Evolutionary conservation across 352 stramenopile species (phyloP), one percentile per base, ranked within the genome.

Genomic region (Globisporangium splendens): DNA sequence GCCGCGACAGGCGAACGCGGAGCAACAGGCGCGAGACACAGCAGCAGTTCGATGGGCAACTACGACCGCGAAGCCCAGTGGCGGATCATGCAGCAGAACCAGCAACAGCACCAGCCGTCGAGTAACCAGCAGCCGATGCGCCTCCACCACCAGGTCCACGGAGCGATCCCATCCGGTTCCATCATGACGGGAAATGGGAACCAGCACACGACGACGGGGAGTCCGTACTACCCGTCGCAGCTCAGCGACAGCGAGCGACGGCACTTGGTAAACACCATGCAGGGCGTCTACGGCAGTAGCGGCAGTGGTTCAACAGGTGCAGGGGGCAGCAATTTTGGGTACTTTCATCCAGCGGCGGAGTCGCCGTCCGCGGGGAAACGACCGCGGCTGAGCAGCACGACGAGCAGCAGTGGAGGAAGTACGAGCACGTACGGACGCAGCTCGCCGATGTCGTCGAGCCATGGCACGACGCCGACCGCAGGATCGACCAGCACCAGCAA

Each of bases 11-110:
- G 31, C 56, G 18, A 14, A 35, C 18, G 28, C 21, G 14, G 21
- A 41, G 33, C 48, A 39, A 20, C 20, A 28, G 46, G 46, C 21
- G 17, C 42, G 43, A 50, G 24, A 24, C 22, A 17, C 54, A 24
- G 38, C 56, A 50, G 44, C 42, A 49, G 49, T 15, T 28, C 54
- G 15, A 86, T 89, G 76, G 79, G 75, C 44, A 83, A 79, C 35
- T 86, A 79, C 70, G 77, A 89, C 61, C 75, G 75, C 38, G 58
- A 79, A 22, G 59, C 68, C n/a, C 65, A 75, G 44, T 70, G 79
- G 70, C 68, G 72, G 55, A 61, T 69, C 46, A 79, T 88, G 73
- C 75, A 75, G 56, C 65, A 79, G 62, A 59, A 74, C 56, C 56
- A 66, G 43, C 47, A 59, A 2, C 57, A 63, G 18, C 62, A 60